phyloP scores from a whole-genome alignment of 2,329 filamentous ascomycete genomes.

The Alternaria metachromatica region DNA sequence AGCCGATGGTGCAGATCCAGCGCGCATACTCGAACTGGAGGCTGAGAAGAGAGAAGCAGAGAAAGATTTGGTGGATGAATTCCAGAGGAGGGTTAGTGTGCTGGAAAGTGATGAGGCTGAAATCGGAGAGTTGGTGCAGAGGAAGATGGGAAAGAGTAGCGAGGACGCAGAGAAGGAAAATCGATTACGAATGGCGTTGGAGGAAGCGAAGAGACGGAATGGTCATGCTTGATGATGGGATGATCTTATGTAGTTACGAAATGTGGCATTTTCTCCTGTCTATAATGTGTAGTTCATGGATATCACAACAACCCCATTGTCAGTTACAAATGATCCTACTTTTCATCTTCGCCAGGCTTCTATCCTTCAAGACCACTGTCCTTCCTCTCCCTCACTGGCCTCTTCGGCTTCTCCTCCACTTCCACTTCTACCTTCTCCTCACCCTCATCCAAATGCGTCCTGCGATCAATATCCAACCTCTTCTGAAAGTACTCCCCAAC shows the following conservation, averaged over 20 bases:
- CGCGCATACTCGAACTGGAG: constrained; percentile 49
- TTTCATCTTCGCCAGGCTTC: not conserved
- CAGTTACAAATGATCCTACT: not conserved
- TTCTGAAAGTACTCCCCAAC: constrained; percentile 44
- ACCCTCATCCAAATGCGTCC: constrained; percentile 35
- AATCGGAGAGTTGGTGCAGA: constrained; percentile 33
- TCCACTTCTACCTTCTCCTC: not conserved
- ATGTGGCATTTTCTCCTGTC: not conserved
- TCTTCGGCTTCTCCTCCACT: not conserved
- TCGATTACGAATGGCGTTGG: constrained; percentile 58
- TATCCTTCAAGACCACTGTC: not conserved
- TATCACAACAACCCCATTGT: not conserved
- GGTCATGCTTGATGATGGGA: constrained; percentile 32
- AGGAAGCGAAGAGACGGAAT: constrained; percentile 63
- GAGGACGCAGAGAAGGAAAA: constrained; percentile 53
- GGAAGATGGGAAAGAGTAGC: constrained; percentile 29
- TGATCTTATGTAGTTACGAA: not conserved
- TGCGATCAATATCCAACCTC: constrained; percentile 41
- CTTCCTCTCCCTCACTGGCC: not conserved
- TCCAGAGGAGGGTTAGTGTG: constrained; percentile 50
- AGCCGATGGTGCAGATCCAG: constrained; percentile 52
- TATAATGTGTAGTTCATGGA: not conserved
- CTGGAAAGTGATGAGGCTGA: constrained; percentile 43
- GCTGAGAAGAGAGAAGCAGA: constrained; percentile 42
- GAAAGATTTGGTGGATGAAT: constrained; percentile 42